phyloP scores from a whole-genome alignment of 345 rosid genomes.

The Litchi chinensis region DNA sequence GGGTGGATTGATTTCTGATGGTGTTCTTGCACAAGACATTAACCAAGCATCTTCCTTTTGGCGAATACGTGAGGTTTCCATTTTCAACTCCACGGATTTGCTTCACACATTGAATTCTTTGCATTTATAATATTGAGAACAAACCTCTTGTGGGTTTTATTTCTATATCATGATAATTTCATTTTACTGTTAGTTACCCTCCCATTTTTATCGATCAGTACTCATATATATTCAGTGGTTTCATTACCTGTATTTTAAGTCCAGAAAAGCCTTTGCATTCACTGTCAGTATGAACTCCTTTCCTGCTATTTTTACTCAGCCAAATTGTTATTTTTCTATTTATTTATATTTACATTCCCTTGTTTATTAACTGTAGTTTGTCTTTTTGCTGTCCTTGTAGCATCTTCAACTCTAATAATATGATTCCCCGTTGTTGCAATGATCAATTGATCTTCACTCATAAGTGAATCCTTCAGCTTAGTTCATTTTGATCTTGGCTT shows the following conservation, averaged over 20 bases:
- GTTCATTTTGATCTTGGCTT: neutral
- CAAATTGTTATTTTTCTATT: neutral
- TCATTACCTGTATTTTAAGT: neutral
- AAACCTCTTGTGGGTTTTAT: neutral
- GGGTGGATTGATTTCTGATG: slow-evolving; percentile 85
- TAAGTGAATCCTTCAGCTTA: neutral
- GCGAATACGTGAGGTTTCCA: slow-evolving; percentile 84
- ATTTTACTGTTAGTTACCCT: neutral
- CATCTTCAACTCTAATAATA: neutral
- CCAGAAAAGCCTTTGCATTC: neutral
- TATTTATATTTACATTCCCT: neutral
- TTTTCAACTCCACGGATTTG: slow-evolving; percentile 19
- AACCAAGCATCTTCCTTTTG: slow-evolving; percentile 91
- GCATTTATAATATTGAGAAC: neutral
- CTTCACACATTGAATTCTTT: neutral
- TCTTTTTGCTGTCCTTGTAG: neutral
- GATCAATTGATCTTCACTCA: slow-evolving; percentile 4
- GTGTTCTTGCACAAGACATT: slow-evolving; percentile 90
- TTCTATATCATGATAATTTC: too few relatives aligned
- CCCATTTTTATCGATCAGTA: neutral
- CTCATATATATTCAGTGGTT: neutral
- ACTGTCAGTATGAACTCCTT: neutral
- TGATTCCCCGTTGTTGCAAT: neutral
- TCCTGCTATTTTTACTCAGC: neutral
- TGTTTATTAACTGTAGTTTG: neutral